phyloP scores from a whole-genome alignment of 495 filamentous ascomycete genomes.

The Aspergillus conjunctus region DNA sequence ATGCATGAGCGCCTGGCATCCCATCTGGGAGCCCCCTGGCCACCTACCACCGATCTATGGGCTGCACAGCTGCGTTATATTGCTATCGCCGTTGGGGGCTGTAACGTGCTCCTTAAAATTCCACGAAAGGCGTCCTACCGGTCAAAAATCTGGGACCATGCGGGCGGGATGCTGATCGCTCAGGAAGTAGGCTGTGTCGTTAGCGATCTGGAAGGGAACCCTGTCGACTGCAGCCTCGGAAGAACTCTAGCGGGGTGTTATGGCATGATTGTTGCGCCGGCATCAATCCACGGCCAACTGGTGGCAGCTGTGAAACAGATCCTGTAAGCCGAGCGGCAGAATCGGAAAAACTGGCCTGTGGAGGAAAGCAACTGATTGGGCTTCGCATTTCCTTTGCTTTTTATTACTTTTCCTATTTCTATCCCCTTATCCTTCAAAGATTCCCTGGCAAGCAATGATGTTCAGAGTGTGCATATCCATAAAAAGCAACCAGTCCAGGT shows the following conservation, averaged over 20 bases:
- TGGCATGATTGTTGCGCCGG: conserved; percentile 49
- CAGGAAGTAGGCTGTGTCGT: conserved; percentile 65
- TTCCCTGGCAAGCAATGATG: background rate
- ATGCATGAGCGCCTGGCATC: conserved; percentile 52
- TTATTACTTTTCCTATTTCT: background rate
- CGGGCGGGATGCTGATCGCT: conserved; percentile 67
- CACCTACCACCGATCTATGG: conserved; percentile 57
- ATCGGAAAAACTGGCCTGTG: background rate
- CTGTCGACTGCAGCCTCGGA: conserved; percentile 45
- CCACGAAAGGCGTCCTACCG: conserved; percentile 52
- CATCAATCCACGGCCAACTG: conserved; percentile 39
- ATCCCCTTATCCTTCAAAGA: background rate
- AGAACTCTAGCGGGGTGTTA: conserved; percentile 42
- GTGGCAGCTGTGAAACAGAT: conserved; percentile 41
- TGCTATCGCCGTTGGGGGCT: conserved; percentile 58
- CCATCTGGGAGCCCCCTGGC: conserved; percentile 49
- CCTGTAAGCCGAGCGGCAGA: conserved; percentile 10
- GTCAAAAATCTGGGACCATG: conserved; percentile 75
- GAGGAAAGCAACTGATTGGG: background rate
- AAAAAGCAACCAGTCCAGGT: background rate
- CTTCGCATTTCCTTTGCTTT: background rate
- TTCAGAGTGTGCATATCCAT: background rate
- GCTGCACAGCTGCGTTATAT: conserved; percentile 68
- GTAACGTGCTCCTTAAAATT: conserved; percentile 64
- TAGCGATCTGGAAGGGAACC: conserved; percentile 58